These are phyloP conservation scores for Lecanicillium sp. DNA, from an alignment of 2,329 filamentous ascomycete species.

Conservation along the genomic window DNA sequence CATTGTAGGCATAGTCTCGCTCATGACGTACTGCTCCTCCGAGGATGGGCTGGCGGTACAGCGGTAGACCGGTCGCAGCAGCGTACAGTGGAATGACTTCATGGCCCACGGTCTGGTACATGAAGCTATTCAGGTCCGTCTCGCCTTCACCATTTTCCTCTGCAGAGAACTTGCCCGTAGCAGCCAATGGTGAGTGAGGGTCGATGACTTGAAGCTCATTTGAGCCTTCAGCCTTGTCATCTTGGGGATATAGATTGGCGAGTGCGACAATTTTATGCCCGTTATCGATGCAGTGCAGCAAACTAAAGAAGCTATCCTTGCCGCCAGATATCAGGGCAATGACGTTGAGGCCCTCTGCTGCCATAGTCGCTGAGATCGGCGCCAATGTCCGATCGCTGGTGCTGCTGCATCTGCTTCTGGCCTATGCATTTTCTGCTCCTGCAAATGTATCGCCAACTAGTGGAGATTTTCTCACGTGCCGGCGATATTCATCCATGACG, in stretches of 20 bases:
- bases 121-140: slow-evolving; percentile 83
- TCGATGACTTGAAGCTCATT: slow-evolving; percentile 7
- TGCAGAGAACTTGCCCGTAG: neutral
- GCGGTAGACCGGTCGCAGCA: slow-evolving; percentile 67
- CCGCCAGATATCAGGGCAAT: slow-evolving; percentile 92
- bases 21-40: slow-evolving; percentile 64
- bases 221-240: neutral
- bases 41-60: slow-evolving; percentile 72
- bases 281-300: slow-evolving; percentile 82
- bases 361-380: slow-evolving; percentile 22
- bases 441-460: no score
- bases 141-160: slow-evolving; percentile 14
- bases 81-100: slow-evolving; percentile 79
- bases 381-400: no score
- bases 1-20: slow-evolving; percentile 55
- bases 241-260: slow-evolving; percentile 71
- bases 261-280: slow-evolving; percentile 81
- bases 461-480: no score
- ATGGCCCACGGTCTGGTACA: slow-evolving; percentile 98
- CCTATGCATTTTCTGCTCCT: no score
- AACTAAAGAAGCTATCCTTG: slow-evolving; percentile 92
- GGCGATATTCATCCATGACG: no score
- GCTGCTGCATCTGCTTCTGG: no score
- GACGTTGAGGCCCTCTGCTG: slow-evolving; percentile 54
- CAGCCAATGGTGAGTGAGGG: slow-evolving; percentile 10